Base-by-base conservation (phyloP, 1,139 yeast genomes). In the Zygotorulaspora mrakii region DNA sequence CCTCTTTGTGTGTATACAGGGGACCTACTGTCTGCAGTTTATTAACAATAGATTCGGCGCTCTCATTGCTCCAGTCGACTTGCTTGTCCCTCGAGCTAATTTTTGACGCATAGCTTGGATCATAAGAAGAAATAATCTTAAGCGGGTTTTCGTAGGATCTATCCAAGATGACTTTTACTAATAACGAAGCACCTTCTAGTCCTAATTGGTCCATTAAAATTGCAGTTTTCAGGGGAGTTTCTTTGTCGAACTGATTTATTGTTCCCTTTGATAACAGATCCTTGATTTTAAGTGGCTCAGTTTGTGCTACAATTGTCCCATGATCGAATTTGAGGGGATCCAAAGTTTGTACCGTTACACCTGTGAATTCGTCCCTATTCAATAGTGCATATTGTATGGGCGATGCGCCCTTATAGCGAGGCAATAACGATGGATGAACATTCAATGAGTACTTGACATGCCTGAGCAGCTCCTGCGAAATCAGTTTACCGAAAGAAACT, bases 351-450 rank as follows among this genome's bases (percentile, higher is more conserved):
- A 94, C 74, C 0, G 96, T 77, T 8, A 87, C 95, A 0, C 98
- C 98, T 0, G 97, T 82, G 20, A 42, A 49, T 1, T 49, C 31
- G 49, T 83, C 91, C 37, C 71, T 71, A 48, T 83, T 77, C 54
- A 88, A 62, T 17, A 94, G 62, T 0, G 96, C 81, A 47, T 78
- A 73, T 49, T 91, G 97, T 5, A 94, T 66, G 0, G 99, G 99
- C 2, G 96, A 82, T 0, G 97, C 79, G 0, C 99, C 99, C 1
- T 89, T 74, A 55, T 85, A 79, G 37, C 65, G 67, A 0, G 98
- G 98, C 9, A 91, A 69, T 12, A 89, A 62, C 0, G 96, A 87
- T 0, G 99, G 99, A 59, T 91, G 99, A 0, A 91, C 89, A 57
- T 91, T 91, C 17, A 91, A 57, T 0, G 96, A 94, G 55, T 64